Base-by-base conservation (phyloP, 805 yeast genomes). In the Candida namnaoensis region DNA sequence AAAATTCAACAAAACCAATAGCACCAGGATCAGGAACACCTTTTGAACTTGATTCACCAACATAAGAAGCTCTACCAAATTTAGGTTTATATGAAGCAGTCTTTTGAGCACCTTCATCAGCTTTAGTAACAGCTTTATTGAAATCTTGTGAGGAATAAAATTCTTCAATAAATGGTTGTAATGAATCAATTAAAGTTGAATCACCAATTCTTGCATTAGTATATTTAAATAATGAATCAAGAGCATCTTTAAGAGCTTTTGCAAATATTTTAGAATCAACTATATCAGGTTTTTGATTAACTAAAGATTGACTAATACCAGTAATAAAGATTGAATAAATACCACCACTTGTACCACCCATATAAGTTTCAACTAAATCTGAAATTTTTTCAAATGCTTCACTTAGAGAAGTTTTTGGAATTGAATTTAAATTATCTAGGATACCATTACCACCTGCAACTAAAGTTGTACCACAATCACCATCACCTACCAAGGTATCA, bases 281-380 rank as follows among this genome's bases (percentile, higher is more conserved):
- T 14, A 63, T 53, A n/a, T 66, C 59, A 9, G 51, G 57, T 34
- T 57, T 57, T 28, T 57, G 46, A 9, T 56, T 36, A 33, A 59
- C 64, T 27, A 79, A 61, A 9, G 74, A 72, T 33, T 72, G 68
- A 1, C 86, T 82, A 45, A 90, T 71, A 1, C 95, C 87, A 32
- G 95, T 78, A 46, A 91, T 68, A 62, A 70, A 86, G 42, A 90
- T 91, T 3, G 95, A 84, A 61, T 90, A 90, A 34, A 90, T 62
- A 1, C 96, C 97, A 41, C 98, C 98, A 1, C 95, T 85, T 0
- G 98, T 91, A 39, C 98, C 98, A 41, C 97, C 98, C 97, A 91
- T 91, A n/a, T 78, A 78, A 42, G 78, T 78, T 58, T 90, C 97
- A 32, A 90, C 88, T 19, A 83, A 61, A 42, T 88, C 95, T 4